Percentiles rank a stretch among this genome's conserved stretches.
phyloP scores from a whole-genome alignment of 78 protist genomes.

The Bigelowiella natans region DNA sequence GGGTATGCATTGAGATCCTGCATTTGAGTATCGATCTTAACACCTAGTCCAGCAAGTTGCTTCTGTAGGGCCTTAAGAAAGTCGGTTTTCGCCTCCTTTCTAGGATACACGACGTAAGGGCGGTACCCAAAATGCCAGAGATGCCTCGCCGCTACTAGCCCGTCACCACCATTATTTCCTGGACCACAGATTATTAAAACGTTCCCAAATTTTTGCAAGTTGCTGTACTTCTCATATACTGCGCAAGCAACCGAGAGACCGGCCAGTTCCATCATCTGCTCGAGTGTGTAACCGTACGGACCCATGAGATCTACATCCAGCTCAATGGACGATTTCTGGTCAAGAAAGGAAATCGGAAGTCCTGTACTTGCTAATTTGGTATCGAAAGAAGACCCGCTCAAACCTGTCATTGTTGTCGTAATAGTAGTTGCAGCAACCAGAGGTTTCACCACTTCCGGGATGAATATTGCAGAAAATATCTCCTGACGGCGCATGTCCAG shows the following conservation, averaged over 20 bases:
- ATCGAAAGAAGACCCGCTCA: no score
- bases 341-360: neutral
- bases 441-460: no score
- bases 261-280: slow-evolving; percentile 60
- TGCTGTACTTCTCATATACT: neutral
- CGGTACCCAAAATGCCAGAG: neutral
- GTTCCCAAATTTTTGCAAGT: neutral
- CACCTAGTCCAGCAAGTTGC: neutral
- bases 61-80: neutral
- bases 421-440: no score
- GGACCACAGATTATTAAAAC: slow-evolving; percentile 38
- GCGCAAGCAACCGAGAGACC: slow-evolving; percentile 34
- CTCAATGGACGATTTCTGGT: neutral
- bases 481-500: no score
- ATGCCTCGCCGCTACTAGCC: slow-evolving; percentile 60
- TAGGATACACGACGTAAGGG: neutral
- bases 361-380: neutral
- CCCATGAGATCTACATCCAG: neutral
- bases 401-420: no score
- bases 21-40: slow-evolving; percentile 12
- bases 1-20: slow-evolving; percentile 7
- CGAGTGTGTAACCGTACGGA: neutral
- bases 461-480: no score
- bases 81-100: neutral
- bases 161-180: slow-evolving; percentile 86